phyloP scores from a whole-genome alignment of 345 rosid genomes.

The Ceriops decandra region DNA sequence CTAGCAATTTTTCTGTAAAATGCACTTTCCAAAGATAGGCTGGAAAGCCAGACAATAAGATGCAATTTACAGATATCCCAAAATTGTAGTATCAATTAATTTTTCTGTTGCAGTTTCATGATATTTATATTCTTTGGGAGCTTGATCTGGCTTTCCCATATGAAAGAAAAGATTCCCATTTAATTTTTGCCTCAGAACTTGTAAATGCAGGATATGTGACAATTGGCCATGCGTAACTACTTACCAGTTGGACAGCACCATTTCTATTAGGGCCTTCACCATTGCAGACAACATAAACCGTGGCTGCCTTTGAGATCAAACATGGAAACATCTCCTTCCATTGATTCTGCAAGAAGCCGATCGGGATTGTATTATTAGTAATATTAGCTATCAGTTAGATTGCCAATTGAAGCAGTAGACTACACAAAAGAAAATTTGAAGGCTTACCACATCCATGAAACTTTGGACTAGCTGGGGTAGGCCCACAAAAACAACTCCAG shows the following conservation, averaged over 20 bases:
- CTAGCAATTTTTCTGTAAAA: too few species aligned
- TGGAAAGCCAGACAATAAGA: too few species aligned
- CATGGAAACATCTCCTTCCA: constrained; percentile 97
- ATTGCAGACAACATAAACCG: constrained; percentile 67
- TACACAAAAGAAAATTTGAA: not conserved
- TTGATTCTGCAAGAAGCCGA: constrained; percentile 46
- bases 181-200: not conserved
- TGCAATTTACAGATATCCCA: too few species aligned
- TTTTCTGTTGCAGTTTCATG: too few species aligned
- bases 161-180: too few species aligned
- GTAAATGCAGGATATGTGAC: not conserved
- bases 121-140: too few species aligned
- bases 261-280: constrained; percentile 75
- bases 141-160: too few species aligned
- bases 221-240: constrained; percentile 9
- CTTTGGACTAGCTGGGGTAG: constrained; percentile 68
- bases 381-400: too few species aligned
- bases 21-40: too few species aligned
- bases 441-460: constrained; percentile 84
- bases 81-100: too few species aligned
- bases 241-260: constrained; percentile 84
- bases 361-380: too few species aligned
- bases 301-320: constrained; percentile 81
- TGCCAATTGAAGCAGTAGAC: too few species aligned
- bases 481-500: constrained; percentile 71